These are phyloP conservation scores for Yamadazyma sp. DNA, from an alignment of 805 yeast genomes.

Conservation along the genomic window DNA sequence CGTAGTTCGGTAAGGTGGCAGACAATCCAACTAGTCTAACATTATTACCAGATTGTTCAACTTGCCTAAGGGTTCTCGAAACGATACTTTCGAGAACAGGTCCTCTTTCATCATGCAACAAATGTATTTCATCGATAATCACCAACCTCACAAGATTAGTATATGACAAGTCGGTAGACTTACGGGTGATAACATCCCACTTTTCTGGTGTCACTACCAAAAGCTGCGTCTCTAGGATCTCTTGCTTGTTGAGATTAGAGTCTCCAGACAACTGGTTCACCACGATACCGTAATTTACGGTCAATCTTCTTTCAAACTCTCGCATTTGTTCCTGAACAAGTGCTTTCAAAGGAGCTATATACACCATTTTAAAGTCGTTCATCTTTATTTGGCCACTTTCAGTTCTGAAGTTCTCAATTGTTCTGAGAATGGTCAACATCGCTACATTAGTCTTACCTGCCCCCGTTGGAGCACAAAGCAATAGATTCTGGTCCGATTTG, in stretches of 20 bases:
- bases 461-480: slow-evolving; percentile 97
- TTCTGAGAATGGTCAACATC: slow-evolving; percentile 69
- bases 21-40: slow-evolving; percentile 83
- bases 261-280: slow-evolving; percentile 94
- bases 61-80: slow-evolving; percentile 60
- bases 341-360: slow-evolving; percentile 92
- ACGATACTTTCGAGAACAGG: slow-evolving; percentile 90
- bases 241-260: slow-evolving; percentile 69
- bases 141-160: slow-evolving; percentile 64
- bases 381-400: slow-evolving; percentile 50
- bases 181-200: slow-evolving; percentile 95
- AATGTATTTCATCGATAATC: slow-evolving; percentile 89
- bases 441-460: slow-evolving; percentile 99
- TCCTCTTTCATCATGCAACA: slow-evolving; percentile 92
- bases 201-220: slow-evolving; percentile 95
- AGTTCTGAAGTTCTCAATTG: slow-evolving; percentile 54
- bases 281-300: slow-evolving; percentile 55
- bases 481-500: slow-evolving; percentile 62
- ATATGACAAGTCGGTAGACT: slow-evolving; percentile 61
- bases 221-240: slow-evolving; percentile 75
- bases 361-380: slow-evolving; percentile 70
- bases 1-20: slow-evolving; percentile 88
- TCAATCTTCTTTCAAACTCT: slow-evolving; percentile 72
- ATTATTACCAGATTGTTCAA: slow-evolving; percentile 42
- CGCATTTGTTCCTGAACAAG: slow-evolving; percentile 93